Evolutionary conservation across 75 land plant species (phyloP), one percentile per base, ranked within the genome.

Genomic region (Picea sitchensis): DNA sequence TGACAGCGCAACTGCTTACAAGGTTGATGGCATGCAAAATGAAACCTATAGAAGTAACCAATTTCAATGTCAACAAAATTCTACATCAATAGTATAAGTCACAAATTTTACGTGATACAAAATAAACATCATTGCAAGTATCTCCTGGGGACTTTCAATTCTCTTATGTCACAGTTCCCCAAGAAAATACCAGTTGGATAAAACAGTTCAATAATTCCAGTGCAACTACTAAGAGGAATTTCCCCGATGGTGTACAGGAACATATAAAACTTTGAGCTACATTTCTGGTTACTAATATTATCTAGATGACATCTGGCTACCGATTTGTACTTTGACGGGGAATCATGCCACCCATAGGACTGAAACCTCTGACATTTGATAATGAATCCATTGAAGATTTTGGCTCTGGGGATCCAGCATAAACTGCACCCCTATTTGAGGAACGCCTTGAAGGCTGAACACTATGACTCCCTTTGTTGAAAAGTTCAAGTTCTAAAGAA

Each of bases 401-500:
- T 41, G 74, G 13, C 74, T 71, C 47, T 20, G 51, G 26, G 74
- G 74, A 71, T 44, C 74, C 74, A 7, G 74, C 11, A 20, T 71
- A 71, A 41, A 41, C 74, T 41, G 51, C 77, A 76, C 77, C 77
- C 8, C 68, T 76, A 51, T 51, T 76, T 31, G 36, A 76, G 12
- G 77, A 76, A 51, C 77, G 61, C 15, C 61, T 58, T 54, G 77
- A 63, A 76, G 61, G 17, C 15, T 23, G 63, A 31, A 59, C 38
- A 76, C 30, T 51, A 76, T 15, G 7, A 57, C 38, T 58, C 8
- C 36, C 83, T 83, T 64, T 78, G 13, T 51, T 73, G 3, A 51
- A 4, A 17, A 62, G 68, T 75, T 87, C 92, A 18, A 80, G 32
- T 78, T 88, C 92, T 78, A 91, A 72, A 51, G 51, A 38, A 32